These are phyloP conservation scores for Clonostachys rosea DNA, from an alignment of 2,329 filamentous ascomycete species.

Conservation along the genomic window DNA sequence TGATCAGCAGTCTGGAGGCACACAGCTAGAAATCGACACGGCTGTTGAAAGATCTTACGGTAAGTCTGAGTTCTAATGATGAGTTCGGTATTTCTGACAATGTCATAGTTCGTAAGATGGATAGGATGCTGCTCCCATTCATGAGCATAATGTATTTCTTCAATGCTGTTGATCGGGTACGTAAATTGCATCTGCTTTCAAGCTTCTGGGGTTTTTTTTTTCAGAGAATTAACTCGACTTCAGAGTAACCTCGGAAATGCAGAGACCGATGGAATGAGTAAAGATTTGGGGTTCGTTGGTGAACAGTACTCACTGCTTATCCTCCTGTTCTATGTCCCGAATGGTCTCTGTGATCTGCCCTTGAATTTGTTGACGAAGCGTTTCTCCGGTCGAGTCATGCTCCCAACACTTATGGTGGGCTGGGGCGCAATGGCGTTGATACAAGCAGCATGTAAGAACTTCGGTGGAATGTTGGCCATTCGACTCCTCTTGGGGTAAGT, in stretches of 20 bases:
- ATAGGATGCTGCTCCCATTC: constrained; percentile 52
- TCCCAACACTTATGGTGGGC: constrained; percentile 20
- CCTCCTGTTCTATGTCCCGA: constrained; percentile 15
- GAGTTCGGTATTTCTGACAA: not conserved
- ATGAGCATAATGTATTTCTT: constrained; percentile 51
- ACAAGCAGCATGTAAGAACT: constrained; percentile 1
- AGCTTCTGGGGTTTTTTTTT: too few relatives aligned
- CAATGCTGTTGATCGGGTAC: constrained; percentile 2
- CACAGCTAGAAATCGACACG: too few relatives aligned
- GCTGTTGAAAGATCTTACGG: not conserved
- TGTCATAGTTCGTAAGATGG: constrained; percentile 9
- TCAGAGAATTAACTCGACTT: too few relatives aligned
- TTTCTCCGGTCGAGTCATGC: constrained; percentile 28
- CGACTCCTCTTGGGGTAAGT: constrained; percentile 20
- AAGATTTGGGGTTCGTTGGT: constrained; percentile 1
- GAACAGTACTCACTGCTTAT: not conserved
- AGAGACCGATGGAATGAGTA: constrained; percentile 1
- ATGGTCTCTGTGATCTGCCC: constrained; percentile 27
- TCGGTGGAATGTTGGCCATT: constrained; percentile 24
- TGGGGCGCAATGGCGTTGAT: constrained; percentile 29
- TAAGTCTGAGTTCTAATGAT: not conserved
- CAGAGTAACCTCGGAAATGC: constrained; percentile 3
- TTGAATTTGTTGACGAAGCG: constrained; percentile 32
- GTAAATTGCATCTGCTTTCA: not conserved
- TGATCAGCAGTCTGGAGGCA: too few relatives aligned